Conservation (phyloP, 164 flowering plant genomes). For the Umbilicus rupestris region DNA sequence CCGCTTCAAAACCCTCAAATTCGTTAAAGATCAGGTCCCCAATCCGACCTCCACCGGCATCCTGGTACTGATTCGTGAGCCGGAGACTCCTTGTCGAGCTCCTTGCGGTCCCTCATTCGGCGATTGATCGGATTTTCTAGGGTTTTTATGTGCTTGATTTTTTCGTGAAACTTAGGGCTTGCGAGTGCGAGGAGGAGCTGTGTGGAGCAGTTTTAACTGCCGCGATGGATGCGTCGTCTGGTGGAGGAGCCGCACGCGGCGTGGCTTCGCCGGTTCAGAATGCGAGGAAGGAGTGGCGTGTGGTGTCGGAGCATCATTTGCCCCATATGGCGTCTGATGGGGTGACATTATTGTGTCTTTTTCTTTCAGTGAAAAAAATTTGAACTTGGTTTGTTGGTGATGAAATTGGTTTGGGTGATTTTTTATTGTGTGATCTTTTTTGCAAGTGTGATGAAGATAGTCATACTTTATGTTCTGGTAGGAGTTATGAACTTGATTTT, state of each 20-base stretch:
- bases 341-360: slow-evolving; percentile 20
- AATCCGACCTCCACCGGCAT: not conserved
- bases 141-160: not conserved
- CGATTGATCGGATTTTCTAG: not conserved
- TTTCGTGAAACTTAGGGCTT: not conserved
- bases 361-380: not conserved
- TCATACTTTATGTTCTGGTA: too few relatives aligned
- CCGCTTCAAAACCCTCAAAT: slow-evolving; percentile 1
- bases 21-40: too few relatives aligned
- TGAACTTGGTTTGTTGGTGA: not conserved
- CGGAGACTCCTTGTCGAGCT: not conserved
- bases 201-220: not conserved
- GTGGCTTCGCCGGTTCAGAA: slow-evolving; percentile 39
- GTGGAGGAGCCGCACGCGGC: slow-evolving; percentile 22
- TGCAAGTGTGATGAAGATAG: too few relatives aligned
- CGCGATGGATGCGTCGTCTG: not conserved
- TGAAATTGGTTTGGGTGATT: not conserved
- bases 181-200: not conserved
- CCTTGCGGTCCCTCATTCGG: not conserved
- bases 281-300: slow-evolving; percentile 78
- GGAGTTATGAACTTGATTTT: too few relatives aligned
- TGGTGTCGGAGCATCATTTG: slow-evolving; percentile 45
- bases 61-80: not conserved
- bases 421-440: too few relatives aligned
- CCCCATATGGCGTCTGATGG: slow-evolving; percentile 27